Evolutionary conservation across 1,284 basidiomycete species (phyloP).

Genomic region (Tilletia indica): DNA sequence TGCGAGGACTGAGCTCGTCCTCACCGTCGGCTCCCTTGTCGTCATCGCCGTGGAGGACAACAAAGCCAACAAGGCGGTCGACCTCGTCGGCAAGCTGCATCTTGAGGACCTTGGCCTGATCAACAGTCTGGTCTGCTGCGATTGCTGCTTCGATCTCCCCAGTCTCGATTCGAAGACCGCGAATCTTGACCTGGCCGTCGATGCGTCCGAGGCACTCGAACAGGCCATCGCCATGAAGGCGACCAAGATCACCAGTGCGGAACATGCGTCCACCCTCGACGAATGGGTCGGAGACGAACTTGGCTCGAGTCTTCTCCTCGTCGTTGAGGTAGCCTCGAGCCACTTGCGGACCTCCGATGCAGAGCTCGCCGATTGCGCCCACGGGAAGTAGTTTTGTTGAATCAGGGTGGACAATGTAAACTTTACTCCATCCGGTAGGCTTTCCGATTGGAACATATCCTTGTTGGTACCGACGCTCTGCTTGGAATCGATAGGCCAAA

Average conservation of each 20-base stretch:
- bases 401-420: background rate
- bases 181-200: slow-evolving; percentile 13
- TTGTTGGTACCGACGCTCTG: background rate
- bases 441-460: background rate
- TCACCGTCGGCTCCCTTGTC: too few species aligned
- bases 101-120: background rate
- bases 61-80: too few species aligned
- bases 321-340: slow-evolving; percentile 15
- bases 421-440: background rate
- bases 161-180: slow-evolving; percentile 8
- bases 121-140: background rate
- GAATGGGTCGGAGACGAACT: background rate
- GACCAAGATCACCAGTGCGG: slow-evolving; percentile 2
- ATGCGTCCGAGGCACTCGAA: too few species aligned
- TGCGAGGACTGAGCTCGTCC: too few species aligned
- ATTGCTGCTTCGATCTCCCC: slow-evolving; percentile 3
- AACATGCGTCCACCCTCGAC: background rate
- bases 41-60: too few species aligned
- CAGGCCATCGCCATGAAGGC: background rate
- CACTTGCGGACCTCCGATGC: slow-evolving; percentile 17
- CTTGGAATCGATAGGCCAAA: background rate
- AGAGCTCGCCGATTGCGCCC: slow-evolving; percentile 3
- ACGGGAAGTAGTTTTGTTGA: background rate
- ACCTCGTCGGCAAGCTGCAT: background rate
- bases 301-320: slow-evolving; percentile 9